Conservation (phyloP, 2,329 filamentous ascomycete species). For the Coniella lustricola region DNA sequence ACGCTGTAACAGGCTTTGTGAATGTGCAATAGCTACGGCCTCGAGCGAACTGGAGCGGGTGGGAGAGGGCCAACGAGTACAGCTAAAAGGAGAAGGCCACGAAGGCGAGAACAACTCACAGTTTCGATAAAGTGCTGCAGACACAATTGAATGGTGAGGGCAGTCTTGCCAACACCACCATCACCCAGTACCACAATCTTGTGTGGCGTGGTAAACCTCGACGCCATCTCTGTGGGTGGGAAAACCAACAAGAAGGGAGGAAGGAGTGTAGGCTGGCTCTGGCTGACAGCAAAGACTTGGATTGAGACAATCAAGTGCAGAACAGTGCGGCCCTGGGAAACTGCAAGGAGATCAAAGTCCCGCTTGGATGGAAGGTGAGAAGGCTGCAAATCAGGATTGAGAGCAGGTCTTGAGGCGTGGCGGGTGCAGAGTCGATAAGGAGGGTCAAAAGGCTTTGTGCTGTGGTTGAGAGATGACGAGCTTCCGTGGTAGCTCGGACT, state of each 20-base stretch:
- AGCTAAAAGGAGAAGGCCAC: not conserved
- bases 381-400: too few relatives aligned
- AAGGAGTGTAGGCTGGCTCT: conserved; percentile 9
- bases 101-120: conserved; percentile 36
- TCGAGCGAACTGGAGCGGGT: not conserved
- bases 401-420: too few relatives aligned
- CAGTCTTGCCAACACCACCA: conserved; percentile 90
- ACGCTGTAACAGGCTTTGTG: too few relatives aligned
- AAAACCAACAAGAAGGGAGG: not conserved
- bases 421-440: too few relatives aligned
- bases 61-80: conserved; percentile 1
- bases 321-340: too few relatives aligned
- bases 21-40: too few relatives aligned
- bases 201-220: conserved; percentile 68
- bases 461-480: not conserved
- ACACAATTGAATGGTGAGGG: conserved; percentile 92
- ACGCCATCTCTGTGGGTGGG: conserved; percentile 56
- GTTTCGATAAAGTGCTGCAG: conserved; percentile 98
- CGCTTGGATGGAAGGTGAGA: too few relatives aligned
- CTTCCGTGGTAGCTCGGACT: not conserved
- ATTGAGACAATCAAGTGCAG: not conserved
- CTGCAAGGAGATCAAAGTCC: too few relatives aligned
- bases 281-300: conserved; percentile 21
- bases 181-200: conserved; percentile 93
- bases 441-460: not conserved